Conservation (phyloP, 2,329 filamentous ascomycete genomes). For the Ambrosiella cleistominuta region DNA sequence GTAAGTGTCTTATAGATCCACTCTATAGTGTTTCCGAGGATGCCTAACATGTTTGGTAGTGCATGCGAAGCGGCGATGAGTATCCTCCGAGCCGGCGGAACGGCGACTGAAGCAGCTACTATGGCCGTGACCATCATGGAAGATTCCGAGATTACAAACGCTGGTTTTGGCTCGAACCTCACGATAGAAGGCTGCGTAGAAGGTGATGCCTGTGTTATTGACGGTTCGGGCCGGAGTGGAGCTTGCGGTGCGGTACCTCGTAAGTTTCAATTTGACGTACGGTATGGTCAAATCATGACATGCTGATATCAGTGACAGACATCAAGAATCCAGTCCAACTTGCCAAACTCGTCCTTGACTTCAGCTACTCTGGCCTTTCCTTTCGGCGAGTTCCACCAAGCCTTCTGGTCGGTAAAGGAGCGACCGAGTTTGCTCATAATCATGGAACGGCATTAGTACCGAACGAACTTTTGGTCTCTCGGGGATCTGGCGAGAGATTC, state of each 20-base stretch:
- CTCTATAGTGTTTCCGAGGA: slow-evolving; percentile 4
- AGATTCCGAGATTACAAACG: slow-evolving; percentile 90
- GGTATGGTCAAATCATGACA: not conserved
- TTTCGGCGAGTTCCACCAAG: slow-evolving; percentile 84
- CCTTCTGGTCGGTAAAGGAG: slow-evolving; percentile 71
- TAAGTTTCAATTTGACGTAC: slow-evolving; percentile 28
- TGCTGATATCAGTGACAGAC: slow-evolving; percentile 32
- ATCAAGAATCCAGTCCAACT: slow-evolving; percentile 85
- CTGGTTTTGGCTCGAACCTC: slow-evolving; percentile 88
- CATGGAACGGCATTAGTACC: slow-evolving; percentile 57
- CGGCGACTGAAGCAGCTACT: slow-evolving; percentile 77
- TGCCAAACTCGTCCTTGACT: slow-evolving; percentile 66
- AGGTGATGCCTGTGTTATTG: slow-evolving; percentile 84
- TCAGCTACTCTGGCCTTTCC: slow-evolving; percentile 58
- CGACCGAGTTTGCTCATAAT: slow-evolving; percentile 68
- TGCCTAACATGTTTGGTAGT: not conserved
- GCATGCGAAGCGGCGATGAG: slow-evolving; percentile 10
- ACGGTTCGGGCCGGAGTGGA: slow-evolving; percentile 78
- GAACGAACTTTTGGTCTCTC: slow-evolving; percentile 64
- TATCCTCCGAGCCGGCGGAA: slow-evolving; percentile 57
- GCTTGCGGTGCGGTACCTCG: slow-evolving; percentile 81
- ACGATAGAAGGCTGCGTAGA: slow-evolving; percentile 82
- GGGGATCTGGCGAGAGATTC: slow-evolving; percentile 61
- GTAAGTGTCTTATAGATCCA: slow-evolving; percentile 33
- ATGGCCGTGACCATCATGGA: slow-evolving; percentile 75